Evolutionary conservation across 805 yeast species (phyloP).

Genomic region (Sungouiella thailandica): DNA sequence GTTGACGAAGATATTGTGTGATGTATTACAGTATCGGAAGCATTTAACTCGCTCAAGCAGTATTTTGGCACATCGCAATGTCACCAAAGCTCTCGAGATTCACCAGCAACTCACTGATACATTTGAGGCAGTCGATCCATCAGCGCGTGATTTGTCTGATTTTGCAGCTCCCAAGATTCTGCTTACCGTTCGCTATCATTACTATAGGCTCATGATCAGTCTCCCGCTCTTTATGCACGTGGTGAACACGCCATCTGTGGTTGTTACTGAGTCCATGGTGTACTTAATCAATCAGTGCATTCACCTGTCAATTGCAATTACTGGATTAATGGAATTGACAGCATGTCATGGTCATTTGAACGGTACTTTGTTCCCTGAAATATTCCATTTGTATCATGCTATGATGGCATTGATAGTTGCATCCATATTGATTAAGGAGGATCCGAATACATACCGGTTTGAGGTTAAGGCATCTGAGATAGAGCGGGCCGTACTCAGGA

Average conservation of each 20-base stretch:
- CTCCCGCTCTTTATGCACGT: slow-evolving; percentile 41
- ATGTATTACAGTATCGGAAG: slow-evolving; percentile 22
- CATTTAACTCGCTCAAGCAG: slow-evolving; percentile 28
- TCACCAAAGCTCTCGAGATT: not conserved
- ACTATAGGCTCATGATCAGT: slow-evolving; percentile 36
- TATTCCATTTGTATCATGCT: slow-evolving; percentile 41
- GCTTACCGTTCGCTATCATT: slow-evolving; percentile 37
- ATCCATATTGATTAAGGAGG: slow-evolving; percentile 10
- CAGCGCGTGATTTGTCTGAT: slow-evolving; percentile 10
- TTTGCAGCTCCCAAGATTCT: slow-evolving; percentile 37
- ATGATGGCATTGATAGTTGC: slow-evolving; percentile 37
- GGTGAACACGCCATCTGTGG: slow-evolving; percentile 21
- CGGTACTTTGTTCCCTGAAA: slow-evolving; percentile 43
- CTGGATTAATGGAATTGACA: slow-evolving; percentile 32
- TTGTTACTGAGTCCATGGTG: slow-evolving; percentile 33
- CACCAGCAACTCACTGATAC: not conserved
- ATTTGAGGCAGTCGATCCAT: not conserved
- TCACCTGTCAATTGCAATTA: slow-evolving; percentile 33
- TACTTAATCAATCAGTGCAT: slow-evolving; percentile 39
- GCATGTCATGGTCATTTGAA: slow-evolving; percentile 34
- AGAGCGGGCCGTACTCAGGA: not conserved
- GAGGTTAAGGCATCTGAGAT: not conserved
- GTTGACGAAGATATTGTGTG: slow-evolving; percentile 20
- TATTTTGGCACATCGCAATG: slow-evolving; percentile 30
- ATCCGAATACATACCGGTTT: not conserved